phyloP scores from a whole-genome alignment of 2,329 filamentous ascomycete species.

The Ophiostoma sp. region DNA sequence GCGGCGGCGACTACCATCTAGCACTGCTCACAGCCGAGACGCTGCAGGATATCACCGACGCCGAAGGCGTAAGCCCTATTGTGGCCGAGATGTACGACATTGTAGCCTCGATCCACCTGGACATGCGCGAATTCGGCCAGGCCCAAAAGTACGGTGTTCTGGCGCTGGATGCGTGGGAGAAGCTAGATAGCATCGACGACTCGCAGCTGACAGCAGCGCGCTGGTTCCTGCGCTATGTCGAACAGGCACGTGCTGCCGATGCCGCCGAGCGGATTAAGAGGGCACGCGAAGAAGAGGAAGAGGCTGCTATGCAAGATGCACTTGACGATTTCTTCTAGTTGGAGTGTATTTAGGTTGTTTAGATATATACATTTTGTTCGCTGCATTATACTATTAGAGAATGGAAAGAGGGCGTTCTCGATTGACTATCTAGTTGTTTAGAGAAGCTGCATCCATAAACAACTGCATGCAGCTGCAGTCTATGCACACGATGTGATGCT shows the following conservation, averaged over 20 bases:
- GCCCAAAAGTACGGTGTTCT: constrained; percentile 15
- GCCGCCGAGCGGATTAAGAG: neutral
- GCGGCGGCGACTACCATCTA: constrained; percentile 20
- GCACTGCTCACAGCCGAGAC: constrained; percentile 20
- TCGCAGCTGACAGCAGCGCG: neutral
- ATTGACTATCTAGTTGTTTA: neutral
- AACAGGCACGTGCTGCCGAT: neutral
- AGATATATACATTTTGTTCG: neutral
- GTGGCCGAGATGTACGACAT: constrained; percentile 25
- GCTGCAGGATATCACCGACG: constrained; percentile 20
- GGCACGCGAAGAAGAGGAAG: neutral
- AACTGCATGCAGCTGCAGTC: neutral
- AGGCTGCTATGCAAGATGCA: neutral
- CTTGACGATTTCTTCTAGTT: neutral
- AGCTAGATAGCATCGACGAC: constrained; percentile 3
- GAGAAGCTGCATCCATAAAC: neutral
- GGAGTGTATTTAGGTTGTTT: neutral
- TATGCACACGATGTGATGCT: neutral
- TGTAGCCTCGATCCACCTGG: constrained; percentile 24
- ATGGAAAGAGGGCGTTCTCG: neutral
- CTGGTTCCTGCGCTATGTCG: neutral
- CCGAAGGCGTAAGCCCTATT: neutral
- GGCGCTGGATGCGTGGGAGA: neutral
- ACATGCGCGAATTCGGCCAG: constrained; percentile 19
- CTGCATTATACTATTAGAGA: neutral